A percentile compares a stretch with the other conserved stretches of the same genome.
These are phyloP conservation scores for Diospyros lotus DNA, from an alignment of 148 eudicot genomes.

Conservation along the genomic window DNA sequence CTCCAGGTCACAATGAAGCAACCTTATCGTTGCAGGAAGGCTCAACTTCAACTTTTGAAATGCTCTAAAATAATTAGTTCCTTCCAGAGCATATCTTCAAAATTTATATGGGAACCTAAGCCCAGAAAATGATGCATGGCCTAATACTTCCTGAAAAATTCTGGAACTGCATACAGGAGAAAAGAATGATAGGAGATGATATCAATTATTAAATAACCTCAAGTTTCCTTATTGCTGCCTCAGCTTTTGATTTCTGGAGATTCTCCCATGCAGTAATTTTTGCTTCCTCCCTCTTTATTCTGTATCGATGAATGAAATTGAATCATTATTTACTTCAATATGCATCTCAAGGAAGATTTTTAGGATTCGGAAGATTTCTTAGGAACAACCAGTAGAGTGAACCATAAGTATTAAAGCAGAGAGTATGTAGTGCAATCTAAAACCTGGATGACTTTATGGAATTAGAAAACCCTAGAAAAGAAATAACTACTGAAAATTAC, in stretches of 20 bases:
- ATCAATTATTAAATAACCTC: slow-evolving; percentile 49
- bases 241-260: slow-evolving; percentile 95
- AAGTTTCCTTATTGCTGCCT: slow-evolving; percentile 82
- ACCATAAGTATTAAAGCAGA: background rate
- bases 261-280: slow-evolving; percentile 96
- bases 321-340: background rate
- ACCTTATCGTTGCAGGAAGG: no score
- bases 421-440: background rate
- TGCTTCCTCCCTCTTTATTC: slow-evolving; percentile 79
- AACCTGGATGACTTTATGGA: background rate
- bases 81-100: background rate
- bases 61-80: slow-evolving; percentile 5
- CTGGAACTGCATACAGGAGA: background rate
- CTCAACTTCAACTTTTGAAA: background rate
- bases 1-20: no score
- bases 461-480: background rate
- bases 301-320: slow-evolving; percentile 17
- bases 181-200: background rate
- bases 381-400: background rate
- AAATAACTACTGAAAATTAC: background rate
- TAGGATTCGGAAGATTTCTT: background rate
- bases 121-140: background rate
- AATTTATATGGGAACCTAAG: background rate
- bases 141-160: background rate
- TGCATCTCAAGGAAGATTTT: background rate